Evolutionary conservation across 2,329 filamentous ascomycete species (phyloP).

Genomic region (Fusarium nodosum): DNA sequence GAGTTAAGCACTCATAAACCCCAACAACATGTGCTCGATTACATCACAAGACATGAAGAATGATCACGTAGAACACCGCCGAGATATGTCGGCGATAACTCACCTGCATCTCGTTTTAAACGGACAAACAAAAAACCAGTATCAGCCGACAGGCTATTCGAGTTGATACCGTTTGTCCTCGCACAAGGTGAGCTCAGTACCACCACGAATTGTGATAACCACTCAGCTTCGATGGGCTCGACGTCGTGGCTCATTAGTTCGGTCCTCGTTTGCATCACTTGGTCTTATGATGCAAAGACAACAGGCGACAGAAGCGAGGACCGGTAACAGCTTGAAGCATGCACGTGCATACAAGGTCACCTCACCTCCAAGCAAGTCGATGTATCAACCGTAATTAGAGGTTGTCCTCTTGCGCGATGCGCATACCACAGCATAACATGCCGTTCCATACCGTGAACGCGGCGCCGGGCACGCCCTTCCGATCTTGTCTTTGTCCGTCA

Average conservation of each 20-base stretch:
- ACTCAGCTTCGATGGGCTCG: slow-evolving; percentile 17
- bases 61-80: slow-evolving; percentile 22
- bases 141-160: slow-evolving; percentile 36
- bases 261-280: slow-evolving; percentile 18
- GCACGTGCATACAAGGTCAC: slow-evolving; percentile 25
- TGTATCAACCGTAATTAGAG: slow-evolving; percentile 26
- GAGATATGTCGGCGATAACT: slow-evolving; percentile 41
- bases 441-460: slow-evolving; percentile 20
- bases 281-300: slow-evolving; percentile 23
- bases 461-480: slow-evolving; percentile 30
- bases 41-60: slow-evolving; percentile 35
- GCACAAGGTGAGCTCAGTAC: slow-evolving; percentile 19
- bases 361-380: slow-evolving; percentile 22
- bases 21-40: slow-evolving; percentile 25
- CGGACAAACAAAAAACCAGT: slow-evolving; percentile 19
- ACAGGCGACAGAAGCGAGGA: slow-evolving; percentile 6
- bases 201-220: slow-evolving; percentile 20
- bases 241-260: slow-evolving; percentile 18
- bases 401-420: slow-evolving; percentile 18
- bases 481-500: slow-evolving; percentile 35
- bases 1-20: slow-evolving; percentile 18
- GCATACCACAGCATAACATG: slow-evolving; percentile 3
- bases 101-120: slow-evolving; percentile 34
- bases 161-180: slow-evolving; percentile 28
- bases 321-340: slow-evolving; percentile 16